A percentile compares a stretch with the other conserved stretches of the same genome.
phyloP scores from a whole-genome alignment of 2,329 filamentous ascomycete species.

The Claviceps maximensis region DNA sequence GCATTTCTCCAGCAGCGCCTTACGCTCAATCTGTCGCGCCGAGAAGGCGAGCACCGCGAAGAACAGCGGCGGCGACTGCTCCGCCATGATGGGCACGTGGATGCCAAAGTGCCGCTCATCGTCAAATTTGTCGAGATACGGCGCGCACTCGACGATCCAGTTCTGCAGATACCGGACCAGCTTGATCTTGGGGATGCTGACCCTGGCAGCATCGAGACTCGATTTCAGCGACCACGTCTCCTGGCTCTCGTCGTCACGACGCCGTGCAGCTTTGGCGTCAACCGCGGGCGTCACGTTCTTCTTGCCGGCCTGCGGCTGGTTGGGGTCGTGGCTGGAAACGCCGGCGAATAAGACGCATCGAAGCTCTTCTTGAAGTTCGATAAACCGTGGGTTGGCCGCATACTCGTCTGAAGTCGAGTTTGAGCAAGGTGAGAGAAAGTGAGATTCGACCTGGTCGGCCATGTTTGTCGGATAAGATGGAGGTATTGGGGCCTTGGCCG shows the following conservation, averaged over 20 bases:
- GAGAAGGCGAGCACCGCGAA: slow-evolving; percentile 41
- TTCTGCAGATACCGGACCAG: slow-evolving; percentile 27
- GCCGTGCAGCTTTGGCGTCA: background rate
- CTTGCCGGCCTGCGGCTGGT: slow-evolving; percentile 4
- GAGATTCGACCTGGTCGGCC: slow-evolving; percentile 4
- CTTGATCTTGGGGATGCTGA: slow-evolving; percentile 14
- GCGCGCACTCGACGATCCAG: slow-evolving; percentile 38
- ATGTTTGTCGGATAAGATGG: background rate
- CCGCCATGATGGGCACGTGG: slow-evolving; percentile 34
- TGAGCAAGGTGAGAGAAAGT: slow-evolving; percentile 9
- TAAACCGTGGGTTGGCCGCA: slow-evolving; percentile 25
- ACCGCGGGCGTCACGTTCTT: slow-evolving; percentile 16
- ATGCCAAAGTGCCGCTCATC: slow-evolving; percentile 36
- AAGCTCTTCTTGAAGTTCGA: slow-evolving; percentile 31
- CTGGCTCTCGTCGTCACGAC: slow-evolving; percentile 3
- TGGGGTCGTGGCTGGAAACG: slow-evolving; percentile 13
- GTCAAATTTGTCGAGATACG: slow-evolving; percentile 41
- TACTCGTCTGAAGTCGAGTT: slow-evolving; percentile 19
- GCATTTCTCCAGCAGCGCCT: slow-evolving; percentile 31
- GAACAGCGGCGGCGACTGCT: slow-evolving; percentile 28
- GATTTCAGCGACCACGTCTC: slow-evolving; percentile 5
- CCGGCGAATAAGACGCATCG: slow-evolving; percentile 27
- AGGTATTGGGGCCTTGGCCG: background rate
- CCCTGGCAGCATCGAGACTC: slow-evolving; percentile 14
- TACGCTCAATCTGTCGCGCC: slow-evolving; percentile 36